phyloP scores from a whole-genome alignment of 2,329 filamentous ascomycete species.

The Aspergillus bombycis region DNA sequence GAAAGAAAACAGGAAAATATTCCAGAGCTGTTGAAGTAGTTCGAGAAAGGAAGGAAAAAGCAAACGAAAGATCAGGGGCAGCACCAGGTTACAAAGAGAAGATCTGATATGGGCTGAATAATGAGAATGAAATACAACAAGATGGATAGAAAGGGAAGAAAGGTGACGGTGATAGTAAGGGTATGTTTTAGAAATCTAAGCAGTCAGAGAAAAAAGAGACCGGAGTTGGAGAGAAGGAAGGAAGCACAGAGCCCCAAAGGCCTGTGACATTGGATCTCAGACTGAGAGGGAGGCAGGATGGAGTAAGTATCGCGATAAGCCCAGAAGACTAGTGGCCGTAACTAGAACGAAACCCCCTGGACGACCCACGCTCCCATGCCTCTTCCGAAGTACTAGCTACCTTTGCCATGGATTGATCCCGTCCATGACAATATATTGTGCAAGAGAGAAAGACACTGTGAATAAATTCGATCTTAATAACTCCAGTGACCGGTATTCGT shows the following conservation, averaged over 20 bases:
- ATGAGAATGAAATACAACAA: background rate
- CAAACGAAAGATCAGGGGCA: slow-evolving; percentile 1
- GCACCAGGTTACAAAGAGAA: slow-evolving; percentile 7
- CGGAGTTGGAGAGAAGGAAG: background rate
- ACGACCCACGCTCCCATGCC: slow-evolving; percentile 15
- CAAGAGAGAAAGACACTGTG: background rate
- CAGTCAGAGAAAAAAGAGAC: background rate
- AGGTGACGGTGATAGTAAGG: background rate
- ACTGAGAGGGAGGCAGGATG: background rate
- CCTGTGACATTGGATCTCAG: slow-evolving; percentile 2
- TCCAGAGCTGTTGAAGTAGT: background rate
- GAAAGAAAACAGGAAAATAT: background rate
- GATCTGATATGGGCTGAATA: background rate
- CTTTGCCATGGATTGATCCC: background rate
- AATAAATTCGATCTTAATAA: background rate
- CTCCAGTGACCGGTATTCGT: background rate
- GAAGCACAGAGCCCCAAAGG: background rate
- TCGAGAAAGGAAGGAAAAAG: background rate
- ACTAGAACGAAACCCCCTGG: slow-evolving; percentile 15
- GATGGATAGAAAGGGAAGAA: background rate
- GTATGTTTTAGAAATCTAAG: background rate
- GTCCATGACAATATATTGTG: background rate
- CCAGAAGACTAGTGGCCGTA: background rate
- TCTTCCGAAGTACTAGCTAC: background rate
- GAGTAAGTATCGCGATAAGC: background rate